Percentiles rank a stretch among this genome's conserved stretches.
phyloP scores from a whole-genome alignment of 2,329 filamentous ascomycete species.

The Fusarium pilosicola region DNA sequence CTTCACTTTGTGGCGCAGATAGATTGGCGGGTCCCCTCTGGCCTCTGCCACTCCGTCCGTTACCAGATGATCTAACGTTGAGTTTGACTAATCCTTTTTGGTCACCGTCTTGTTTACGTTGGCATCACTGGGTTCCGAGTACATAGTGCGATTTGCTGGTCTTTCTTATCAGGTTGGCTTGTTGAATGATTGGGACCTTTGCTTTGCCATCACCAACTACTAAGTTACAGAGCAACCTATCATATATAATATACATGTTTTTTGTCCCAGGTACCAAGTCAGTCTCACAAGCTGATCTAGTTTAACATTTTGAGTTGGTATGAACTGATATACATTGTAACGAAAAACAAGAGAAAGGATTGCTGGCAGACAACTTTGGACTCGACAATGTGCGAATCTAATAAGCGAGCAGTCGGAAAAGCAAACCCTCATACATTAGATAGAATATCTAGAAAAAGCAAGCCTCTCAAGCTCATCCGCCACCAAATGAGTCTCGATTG shows the following conservation, averaged over 20 bases:
- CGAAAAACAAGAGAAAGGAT: neutral
- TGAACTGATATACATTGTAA: neutral
- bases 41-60: constrained; percentile 17
- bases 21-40: neutral
- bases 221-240: neutral
- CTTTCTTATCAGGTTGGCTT: neutral
- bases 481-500: neutral
- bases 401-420: neutral
- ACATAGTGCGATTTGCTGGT: neutral
- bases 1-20: constrained; percentile 26
- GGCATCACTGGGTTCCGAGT: neutral
- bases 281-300: neutral
- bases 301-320: neutral
- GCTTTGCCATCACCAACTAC: neutral
- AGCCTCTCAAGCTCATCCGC: neutral
- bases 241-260: neutral
- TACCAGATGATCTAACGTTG: neutral
- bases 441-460: neutral
- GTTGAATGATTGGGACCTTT: neutral
- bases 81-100: constrained; percentile 8
- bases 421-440: neutral
- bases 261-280: no score
- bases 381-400: neutral
- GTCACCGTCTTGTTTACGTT: constrained; percentile 21
- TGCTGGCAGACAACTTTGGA: neutral